These are phyloP conservation scores for Penicillium fimorum DNA, from an alignment of 495 filamentous ascomycete species.

Conservation along the genomic window DNA sequence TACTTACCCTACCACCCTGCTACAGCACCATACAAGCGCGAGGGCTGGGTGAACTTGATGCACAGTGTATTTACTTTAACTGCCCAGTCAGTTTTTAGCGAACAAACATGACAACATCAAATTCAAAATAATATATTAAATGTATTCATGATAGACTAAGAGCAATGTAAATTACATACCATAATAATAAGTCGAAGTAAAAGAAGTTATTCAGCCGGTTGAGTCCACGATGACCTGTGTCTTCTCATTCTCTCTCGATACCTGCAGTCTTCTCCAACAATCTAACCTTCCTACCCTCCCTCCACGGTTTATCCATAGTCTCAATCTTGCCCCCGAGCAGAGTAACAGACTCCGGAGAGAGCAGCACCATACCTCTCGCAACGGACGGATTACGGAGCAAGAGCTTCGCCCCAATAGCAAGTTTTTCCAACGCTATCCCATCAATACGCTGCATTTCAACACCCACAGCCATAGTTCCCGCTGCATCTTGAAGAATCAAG, in stretches of 20 bases:
- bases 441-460: slow-evolving; percentile 69
- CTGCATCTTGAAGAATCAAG: slow-evolving; percentile 76
- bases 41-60: slow-evolving; percentile 58
- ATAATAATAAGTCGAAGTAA: background rate
- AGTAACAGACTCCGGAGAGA: slow-evolving; percentile 62
- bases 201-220: slow-evolving; percentile 3
- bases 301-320: slow-evolving; percentile 72
- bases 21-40: slow-evolving; percentile 69
- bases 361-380: slow-evolving; percentile 72
- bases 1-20: slow-evolving; percentile 50
- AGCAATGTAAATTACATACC: slow-evolving; percentile 14
- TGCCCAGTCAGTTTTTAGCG: slow-evolving; percentile 12
- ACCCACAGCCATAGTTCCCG: slow-evolving; percentile 65
- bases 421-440: slow-evolving; percentile 59
- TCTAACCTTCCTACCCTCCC: slow-evolving; percentile 64
- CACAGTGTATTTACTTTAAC: slow-evolving; percentile 27
- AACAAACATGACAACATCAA: background rate
- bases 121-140: background rate
- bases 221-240: slow-evolving; percentile 1
- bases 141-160: background rate
- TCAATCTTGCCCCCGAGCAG: slow-evolving; percentile 89
- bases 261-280: slow-evolving; percentile 58
- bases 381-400: slow-evolving; percentile 65
- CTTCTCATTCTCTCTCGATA: slow-evolving; percentile 15
- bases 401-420: slow-evolving; percentile 79